A percentile compares a stretch with the other conserved stretches of the same genome.
These are phyloP conservation scores for Sclerotiophoma versabilis DNA, from an alignment of 2,329 filamentous ascomycete species.

Conservation along the genomic window DNA sequence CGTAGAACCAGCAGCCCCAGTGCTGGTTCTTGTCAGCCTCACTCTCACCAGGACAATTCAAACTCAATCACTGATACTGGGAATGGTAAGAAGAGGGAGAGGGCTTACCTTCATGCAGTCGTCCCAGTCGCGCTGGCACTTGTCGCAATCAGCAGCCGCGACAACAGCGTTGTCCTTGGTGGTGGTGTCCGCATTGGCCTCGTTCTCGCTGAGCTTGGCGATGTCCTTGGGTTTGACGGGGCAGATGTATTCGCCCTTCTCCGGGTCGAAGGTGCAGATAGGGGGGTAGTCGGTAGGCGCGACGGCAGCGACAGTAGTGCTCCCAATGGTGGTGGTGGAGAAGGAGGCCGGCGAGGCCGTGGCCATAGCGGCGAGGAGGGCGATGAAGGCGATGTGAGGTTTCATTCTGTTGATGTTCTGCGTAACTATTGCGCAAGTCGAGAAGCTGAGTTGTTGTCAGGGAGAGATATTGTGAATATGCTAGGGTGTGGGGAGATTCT, in stretches of 20 bases:
- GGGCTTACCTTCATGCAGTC: neutral
- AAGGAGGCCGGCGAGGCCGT: neutral
- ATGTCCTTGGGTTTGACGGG: too few relatives aligned
- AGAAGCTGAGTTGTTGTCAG: neutral
- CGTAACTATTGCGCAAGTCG: neutral
- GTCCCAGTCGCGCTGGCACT: constrained; percentile 3
- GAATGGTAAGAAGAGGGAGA: neutral
- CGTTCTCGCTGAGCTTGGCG: too few relatives aligned
- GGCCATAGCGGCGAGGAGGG: neutral
- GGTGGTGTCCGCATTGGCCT: too few relatives aligned
- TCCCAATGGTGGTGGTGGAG: neutral
- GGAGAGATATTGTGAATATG: neutral
- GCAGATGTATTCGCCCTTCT: constrained; percentile 4
- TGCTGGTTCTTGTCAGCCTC: neutral
- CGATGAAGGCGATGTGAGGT: neutral
- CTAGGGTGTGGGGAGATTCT: neutral
- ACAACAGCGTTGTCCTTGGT: neutral
- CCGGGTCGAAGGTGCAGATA: constrained; percentile 4
- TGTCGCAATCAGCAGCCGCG: neutral
- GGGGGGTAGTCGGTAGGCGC: neutral
- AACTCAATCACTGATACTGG: neutral
- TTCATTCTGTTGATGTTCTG: neutral
- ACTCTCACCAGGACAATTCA: neutral
- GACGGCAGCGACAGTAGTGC: neutral
- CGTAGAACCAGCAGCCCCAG: constrained; percentile 10